phyloP scores from a whole-genome alignment of 176 grass and related monocot species.

The Eremochloa ophiuroides region DNA sequence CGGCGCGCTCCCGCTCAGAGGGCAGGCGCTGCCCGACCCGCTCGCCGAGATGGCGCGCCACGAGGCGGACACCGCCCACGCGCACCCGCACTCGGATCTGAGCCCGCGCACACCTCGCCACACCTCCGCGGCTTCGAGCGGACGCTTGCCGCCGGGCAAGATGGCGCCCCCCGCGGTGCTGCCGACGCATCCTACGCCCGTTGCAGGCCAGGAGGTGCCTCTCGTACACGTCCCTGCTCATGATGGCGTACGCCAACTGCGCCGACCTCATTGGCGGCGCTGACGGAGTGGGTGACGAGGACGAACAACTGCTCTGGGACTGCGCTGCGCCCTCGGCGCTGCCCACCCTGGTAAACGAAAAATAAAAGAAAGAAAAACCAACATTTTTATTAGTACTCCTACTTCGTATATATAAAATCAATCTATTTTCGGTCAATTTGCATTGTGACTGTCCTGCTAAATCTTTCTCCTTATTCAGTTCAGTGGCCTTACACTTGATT shows the following conservation, averaged over 20 bases:
- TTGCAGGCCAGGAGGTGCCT: not conserved
- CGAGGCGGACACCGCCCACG: constrained; percentile 11
- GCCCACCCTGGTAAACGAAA: constrained; percentile 62
- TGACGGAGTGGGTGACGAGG: constrained; percentile 28
- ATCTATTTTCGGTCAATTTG: not conserved
- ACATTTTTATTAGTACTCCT: not conserved
- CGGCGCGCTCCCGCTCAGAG: constrained; percentile 19
- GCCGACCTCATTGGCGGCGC: constrained; percentile 18
- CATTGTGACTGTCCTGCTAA: too few relatives aligned
- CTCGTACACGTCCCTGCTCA: constrained; percentile 61
- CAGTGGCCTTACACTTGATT: not conserved
- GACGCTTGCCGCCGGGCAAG: constrained; percentile 30
- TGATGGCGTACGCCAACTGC: constrained; percentile 42
- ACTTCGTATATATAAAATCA: not conserved
- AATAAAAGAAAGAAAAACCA: too few relatives aligned
- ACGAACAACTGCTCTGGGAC: constrained; percentile 59
- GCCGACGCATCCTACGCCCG: not conserved
- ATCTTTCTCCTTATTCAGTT: not conserved
- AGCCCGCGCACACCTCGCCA: constrained; percentile 50
- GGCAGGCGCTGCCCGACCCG: constrained; percentile 46
- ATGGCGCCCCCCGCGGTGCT: not conserved
- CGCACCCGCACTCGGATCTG: constrained; percentile 36
- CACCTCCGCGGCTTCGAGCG: constrained; percentile 18
- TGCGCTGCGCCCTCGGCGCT: constrained; percentile 33
- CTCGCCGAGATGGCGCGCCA: constrained; percentile 63